Evolutionary conservation across 176 grass and related monocot species (phyloP).

Genomic region (Carex littledalei): DNA sequence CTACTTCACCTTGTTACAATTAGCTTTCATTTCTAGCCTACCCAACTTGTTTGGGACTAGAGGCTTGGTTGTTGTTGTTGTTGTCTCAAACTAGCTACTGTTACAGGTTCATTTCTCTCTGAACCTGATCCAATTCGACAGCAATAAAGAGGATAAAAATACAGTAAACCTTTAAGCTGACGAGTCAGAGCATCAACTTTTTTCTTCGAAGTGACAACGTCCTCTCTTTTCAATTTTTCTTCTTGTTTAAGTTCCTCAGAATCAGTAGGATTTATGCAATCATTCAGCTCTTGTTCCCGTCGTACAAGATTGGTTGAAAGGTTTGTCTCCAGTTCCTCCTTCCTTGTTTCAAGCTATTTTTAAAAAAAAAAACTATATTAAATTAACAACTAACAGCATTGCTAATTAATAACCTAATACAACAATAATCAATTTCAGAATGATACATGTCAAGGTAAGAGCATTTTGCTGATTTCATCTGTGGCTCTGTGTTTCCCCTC

Average conservation of each 20-base stretch:
- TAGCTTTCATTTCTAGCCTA: too few species aligned
- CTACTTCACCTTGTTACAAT: too few species aligned
- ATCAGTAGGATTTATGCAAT: constrained; percentile 78
- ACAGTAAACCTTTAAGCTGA: constrained; percentile 60
- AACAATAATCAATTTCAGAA: not conserved
- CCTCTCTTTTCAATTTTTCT: constrained; percentile 68
- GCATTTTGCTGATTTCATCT: not conserved
- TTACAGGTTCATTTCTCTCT: not conserved
- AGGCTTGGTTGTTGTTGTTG: too few species aligned
- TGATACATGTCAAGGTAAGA: not conserved
- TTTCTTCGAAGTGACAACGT: constrained; percentile 60
- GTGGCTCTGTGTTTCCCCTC: not conserved
- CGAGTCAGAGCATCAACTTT: constrained; percentile 67
- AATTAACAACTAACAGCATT: not conserved
- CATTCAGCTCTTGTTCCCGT: constrained; percentile 81
- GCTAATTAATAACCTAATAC: not conserved
- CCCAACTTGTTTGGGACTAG: too few species aligned
- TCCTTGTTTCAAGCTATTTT: constrained; percentile 83
- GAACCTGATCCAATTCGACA: not conserved
- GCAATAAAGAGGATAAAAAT: not conserved
- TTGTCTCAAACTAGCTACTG: not conserved
- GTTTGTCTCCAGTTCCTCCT: constrained; percentile 95
- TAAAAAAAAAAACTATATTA: not conserved
- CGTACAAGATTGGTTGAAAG: constrained; percentile 95
- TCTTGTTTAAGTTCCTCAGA: constrained; percentile 59